Conservation (phyloP, 202 grass and related monocot genomes). For the Panicum virgatum region DNA sequence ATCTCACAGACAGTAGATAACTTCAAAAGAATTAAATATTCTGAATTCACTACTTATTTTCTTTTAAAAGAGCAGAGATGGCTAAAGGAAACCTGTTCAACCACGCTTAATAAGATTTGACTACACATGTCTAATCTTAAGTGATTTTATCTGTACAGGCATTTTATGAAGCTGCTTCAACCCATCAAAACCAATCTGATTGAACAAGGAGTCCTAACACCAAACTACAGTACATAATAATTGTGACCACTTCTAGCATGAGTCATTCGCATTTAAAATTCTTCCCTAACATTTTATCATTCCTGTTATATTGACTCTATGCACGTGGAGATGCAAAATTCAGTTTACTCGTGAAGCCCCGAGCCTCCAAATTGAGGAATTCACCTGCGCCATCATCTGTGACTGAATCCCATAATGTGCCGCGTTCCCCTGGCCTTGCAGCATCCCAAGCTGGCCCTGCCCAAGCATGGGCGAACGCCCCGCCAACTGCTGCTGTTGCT, state of each 20-base stretch:
- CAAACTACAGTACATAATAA: constrained; percentile 14
- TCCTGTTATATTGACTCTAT: not conserved
- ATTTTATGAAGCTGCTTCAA: constrained; percentile 23
- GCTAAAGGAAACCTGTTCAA: not conserved
- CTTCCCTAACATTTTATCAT: not conserved
- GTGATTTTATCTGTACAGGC: not conserved
- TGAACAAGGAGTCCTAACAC: not conserved
- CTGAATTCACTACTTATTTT: not conserved
- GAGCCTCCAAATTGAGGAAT: constrained; percentile 35
- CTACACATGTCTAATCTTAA: not conserved
- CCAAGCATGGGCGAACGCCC: constrained; percentile 69
- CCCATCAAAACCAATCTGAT: not conserved
- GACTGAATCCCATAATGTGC: constrained; percentile 74
- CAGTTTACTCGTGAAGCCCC: not conserved
- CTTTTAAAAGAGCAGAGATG: not conserved
- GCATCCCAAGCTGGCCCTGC: constrained; percentile 70
- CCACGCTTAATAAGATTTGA: not conserved
- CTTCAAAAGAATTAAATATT: not conserved
- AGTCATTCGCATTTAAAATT: not conserved
- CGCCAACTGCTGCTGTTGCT: constrained; percentile 70
- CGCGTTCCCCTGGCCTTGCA: constrained; percentile 67
- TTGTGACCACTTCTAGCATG: not conserved
- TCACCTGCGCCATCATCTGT: constrained; percentile 88
- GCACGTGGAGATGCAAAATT: not conserved
- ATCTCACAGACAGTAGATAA: not conserved